Base-by-base conservation (phyloP, 352 stramenopile genomes). In the Pythium volutum region DNA sequence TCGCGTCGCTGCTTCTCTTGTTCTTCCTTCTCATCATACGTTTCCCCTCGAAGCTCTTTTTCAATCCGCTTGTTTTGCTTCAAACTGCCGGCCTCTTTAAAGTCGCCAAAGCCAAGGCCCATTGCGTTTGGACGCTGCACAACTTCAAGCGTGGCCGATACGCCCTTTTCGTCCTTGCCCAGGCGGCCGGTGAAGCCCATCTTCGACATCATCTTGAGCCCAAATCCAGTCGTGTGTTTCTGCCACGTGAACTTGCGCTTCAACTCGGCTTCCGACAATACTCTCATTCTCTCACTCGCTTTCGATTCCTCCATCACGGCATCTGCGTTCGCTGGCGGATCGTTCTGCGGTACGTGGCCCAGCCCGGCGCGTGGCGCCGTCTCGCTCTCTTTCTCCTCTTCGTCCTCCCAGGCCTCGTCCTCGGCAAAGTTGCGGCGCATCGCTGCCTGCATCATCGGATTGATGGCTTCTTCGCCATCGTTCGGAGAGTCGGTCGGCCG, bases 141-240 rank as follows among this genome's bases (percentile, higher is more conserved):
- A 4, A 99, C 96, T 66, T 98, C 89, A 33, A 99, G 78, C 1
- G 91, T 94, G 26, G 84, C 71, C 10, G 94, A 97, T 33, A 99
- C 94, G 48, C 95, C 93, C 53, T 90, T 88, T 58, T 97, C 89
- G 42, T 97, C 84, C 64, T 96, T 97, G 26, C 95, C 95, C 25
- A 99, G 70, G 20, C 95, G 92, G 15, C 94, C 95, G 18, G 77
- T 90, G 65, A 98, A 99, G 42, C 96, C 96, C 93, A 99, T 98
- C 73, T 98, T 99, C 25, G 87, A 69, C 51, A 99, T 72, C 73
- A 99, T 89, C 72, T 98, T 98, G 58, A 93, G 88, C 12, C 95
- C 96, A 62, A 99, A 98, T 25, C 95, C 96, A 62, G 97, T 98
- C 16, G 95, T 98, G 75, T 99, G 96, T 71, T 97, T 98, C 78